Conservation (phyloP, 495 filamentous ascomycete genomes). For the Pseudotulostoma volvatum region DNA sequence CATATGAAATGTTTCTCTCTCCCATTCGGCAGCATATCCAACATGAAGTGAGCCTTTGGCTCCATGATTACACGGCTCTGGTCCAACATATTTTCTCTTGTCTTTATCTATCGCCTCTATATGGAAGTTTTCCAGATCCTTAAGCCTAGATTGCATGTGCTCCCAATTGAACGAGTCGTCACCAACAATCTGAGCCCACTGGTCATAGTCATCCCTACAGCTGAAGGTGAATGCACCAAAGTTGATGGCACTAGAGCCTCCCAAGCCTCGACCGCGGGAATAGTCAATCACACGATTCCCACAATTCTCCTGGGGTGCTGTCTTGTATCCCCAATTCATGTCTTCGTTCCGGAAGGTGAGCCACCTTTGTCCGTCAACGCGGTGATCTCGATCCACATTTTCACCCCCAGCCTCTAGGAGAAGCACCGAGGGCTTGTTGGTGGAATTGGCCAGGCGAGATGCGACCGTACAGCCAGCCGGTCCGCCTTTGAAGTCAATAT, state of each 20-base stretch:
- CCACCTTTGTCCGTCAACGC: slow-evolving; percentile 35
- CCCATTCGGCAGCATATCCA: too few species aligned
- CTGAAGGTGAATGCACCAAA: slow-evolving; percentile 22
- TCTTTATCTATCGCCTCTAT: too few species aligned
- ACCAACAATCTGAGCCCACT: slow-evolving; percentile 18
- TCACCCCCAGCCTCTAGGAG: background rate
- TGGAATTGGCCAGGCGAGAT: background rate
- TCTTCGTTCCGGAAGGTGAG: slow-evolving; percentile 27
- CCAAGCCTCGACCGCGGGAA: slow-evolving; percentile 41
- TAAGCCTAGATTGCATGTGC: slow-evolving; percentile 19
- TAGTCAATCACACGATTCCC: slow-evolving; percentile 36
- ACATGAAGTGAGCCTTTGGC: too few species aligned
- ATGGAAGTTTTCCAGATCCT: slow-evolving; percentile 14
- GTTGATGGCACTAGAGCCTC: slow-evolving; percentile 47
- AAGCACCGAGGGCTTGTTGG: background rate
- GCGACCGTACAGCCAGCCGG: background rate
- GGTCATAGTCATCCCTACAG: slow-evolving; percentile 19
- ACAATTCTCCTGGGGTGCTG: slow-evolving; percentile 35
- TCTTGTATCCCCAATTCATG: slow-evolving; percentile 47
- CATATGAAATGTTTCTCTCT: too few species aligned
- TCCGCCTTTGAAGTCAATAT: too few species aligned
- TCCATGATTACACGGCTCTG: too few species aligned
- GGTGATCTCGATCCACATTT: background rate
- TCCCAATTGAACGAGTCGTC: slow-evolving; percentile 22
- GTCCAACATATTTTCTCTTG: too few species aligned